These are phyloP conservation scores for Claviceps pazoutovae DNA, from an alignment of 2,329 filamentous ascomycete genomes.

Conservation along the genomic window DNA sequence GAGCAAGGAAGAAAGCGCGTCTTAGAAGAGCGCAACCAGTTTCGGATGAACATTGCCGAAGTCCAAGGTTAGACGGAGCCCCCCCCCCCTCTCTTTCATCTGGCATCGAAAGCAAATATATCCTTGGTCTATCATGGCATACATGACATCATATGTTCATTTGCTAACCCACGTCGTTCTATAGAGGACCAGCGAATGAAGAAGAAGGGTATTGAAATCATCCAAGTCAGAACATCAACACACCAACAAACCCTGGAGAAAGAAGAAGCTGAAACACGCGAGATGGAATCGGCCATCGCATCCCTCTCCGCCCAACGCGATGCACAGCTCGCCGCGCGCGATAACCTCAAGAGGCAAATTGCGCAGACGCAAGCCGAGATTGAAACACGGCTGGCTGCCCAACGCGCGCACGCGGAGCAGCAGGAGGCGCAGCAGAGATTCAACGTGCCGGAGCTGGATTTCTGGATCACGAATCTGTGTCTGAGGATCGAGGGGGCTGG, in stretches of 20 bases:
- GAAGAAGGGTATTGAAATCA: conserved; percentile 74
- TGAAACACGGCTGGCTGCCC: conserved; percentile 53
- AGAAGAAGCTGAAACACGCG: conserved; percentile 61
- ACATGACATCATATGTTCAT: background rate
- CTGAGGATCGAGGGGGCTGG: conserved; percentile 82
- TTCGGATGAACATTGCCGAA: conserved; percentile 79
- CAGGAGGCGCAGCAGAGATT: conserved; percentile 73
- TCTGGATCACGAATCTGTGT: conserved; percentile 88
- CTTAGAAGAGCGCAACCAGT: conserved; percentile 85
- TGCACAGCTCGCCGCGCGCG: conserved; percentile 41
- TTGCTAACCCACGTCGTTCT: conserved; percentile 1
- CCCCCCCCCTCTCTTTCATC: background rate
- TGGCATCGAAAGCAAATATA: background rate
- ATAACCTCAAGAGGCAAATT: conserved; percentile 46
- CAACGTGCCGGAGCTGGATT: conserved; percentile 86
- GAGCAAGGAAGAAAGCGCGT: conserved; percentile 81
- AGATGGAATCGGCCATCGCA: conserved; percentile 54
- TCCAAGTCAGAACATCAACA: conserved; percentile 54
- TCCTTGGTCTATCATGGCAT: background rate
- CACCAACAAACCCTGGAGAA: conserved; percentile 64
- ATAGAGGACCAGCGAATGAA: conserved; percentile 85
- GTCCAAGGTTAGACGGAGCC: conserved; percentile 55
- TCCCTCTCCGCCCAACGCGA: conserved; percentile 46
- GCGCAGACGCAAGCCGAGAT: conserved; percentile 57
- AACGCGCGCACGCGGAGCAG: conserved; percentile 56